A percentile compares a stretch with the other conserved stretches of the same genome.
These are phyloP conservation scores for Candida dajiaensis DNA, from an alignment of 805 yeast genomes.

Conservation along the genomic window DNA sequence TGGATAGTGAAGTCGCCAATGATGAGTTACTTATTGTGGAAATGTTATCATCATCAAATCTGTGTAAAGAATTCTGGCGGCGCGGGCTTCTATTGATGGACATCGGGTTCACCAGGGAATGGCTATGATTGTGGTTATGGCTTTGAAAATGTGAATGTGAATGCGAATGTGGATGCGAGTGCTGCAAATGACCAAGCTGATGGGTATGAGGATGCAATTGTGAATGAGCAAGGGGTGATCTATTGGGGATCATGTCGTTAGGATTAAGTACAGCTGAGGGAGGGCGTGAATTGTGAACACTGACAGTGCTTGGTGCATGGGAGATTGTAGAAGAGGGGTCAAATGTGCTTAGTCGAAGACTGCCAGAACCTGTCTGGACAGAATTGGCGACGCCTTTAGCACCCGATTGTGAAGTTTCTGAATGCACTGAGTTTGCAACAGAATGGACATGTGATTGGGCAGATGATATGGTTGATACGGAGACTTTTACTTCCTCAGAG, in stretches of 20 bases:
- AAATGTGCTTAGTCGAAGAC: slow-evolving; percentile 17
- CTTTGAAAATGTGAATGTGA: slow-evolving; percentile 1
- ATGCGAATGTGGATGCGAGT: background rate
- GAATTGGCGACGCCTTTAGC: slow-evolving; percentile 4
- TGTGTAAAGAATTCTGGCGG: slow-evolving; percentile 9
- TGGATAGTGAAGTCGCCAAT: slow-evolving; percentile 35
- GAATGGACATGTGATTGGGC: slow-evolving; percentile 1
- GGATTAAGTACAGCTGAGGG: slow-evolving; percentile 15
- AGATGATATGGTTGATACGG: slow-evolving; percentile 4
- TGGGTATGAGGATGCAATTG: background rate
- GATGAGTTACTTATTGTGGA: slow-evolving; percentile 36
- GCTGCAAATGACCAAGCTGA: background rate
- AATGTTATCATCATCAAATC: slow-evolving; percentile 28
- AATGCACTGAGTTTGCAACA: slow-evolving; percentile 3
- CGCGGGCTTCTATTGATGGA: slow-evolving; percentile 13
- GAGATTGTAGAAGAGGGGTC: slow-evolving; percentile 17
- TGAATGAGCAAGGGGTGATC: slow-evolving; percentile 2
- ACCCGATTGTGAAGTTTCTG: background rate
- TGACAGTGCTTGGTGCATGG: slow-evolving; percentile 15
- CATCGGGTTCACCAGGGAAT: slow-evolving; percentile 7
- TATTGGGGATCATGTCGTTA: slow-evolving; percentile 8
- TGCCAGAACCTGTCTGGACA: slow-evolving; percentile 16
- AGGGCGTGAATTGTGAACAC: slow-evolving; percentile 16
- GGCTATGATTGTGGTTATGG: slow-evolving; percentile 1
- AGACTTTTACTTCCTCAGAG: background rate